These are phyloP conservation scores for Pythium volutum DNA, from an alignment of 352 stramenopile genomes.

Conservation along the genomic window DNA sequence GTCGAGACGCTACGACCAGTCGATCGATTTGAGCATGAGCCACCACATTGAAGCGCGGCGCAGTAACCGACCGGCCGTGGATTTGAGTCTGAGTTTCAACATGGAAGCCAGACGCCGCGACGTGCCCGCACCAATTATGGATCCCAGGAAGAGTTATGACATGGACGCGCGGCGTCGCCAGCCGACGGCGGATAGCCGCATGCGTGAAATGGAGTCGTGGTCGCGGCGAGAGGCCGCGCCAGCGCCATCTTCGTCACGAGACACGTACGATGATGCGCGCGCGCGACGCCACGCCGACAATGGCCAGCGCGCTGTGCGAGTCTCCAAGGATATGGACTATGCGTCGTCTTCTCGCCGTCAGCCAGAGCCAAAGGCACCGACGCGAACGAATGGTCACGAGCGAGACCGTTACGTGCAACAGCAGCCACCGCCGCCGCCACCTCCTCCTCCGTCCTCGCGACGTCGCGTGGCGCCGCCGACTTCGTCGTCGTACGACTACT, in stretches of 20 bases:
- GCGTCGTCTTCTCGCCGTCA: not conserved
- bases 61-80: not conserved
- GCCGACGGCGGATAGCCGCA: not conserved
- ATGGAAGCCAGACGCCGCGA: not conserved
- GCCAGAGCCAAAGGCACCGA: not conserved
- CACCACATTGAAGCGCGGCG: not conserved
- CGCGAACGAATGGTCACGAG: not conserved
- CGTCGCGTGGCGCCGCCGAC: not conserved
- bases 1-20: not conserved
- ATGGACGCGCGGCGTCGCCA: not conserved
- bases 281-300: not conserved
- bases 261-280: not conserved
- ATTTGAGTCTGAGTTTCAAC: not conserved
- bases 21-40: not conserved
- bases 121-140: not conserved
- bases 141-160: conserved; percentile 1
- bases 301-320: not conserved
- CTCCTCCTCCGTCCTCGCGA: not conserved
- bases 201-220: not conserved
- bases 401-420: not conserved
- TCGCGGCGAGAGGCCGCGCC: not conserved
- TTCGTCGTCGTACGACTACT: not conserved
- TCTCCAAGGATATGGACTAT: not conserved
- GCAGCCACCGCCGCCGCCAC: no score
- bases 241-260: not conserved